phyloP scores from a whole-genome alignment of 2,329 filamentous ascomycete genomes.

The Microsporum canis region DNA sequence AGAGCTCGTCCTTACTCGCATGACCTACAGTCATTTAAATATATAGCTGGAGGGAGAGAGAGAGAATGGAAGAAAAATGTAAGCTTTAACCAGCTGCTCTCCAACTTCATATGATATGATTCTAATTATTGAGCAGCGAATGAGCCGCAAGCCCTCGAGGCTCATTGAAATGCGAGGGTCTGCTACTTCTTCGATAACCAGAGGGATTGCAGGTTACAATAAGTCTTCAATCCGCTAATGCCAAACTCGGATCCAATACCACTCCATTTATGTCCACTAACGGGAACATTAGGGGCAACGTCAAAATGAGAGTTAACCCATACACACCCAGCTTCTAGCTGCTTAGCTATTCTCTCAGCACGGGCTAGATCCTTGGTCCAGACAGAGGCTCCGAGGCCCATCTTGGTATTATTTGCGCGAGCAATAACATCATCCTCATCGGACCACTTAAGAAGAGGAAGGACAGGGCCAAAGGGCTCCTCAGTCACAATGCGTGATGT shows the following conservation, averaged over 20 bases:
- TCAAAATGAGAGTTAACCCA: conserved; percentile 45
- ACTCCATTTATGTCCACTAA: conserved; percentile 25
- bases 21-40: no score
- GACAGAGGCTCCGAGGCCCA: conserved; percentile 44
- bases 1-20: no score
- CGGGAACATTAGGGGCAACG: conserved; percentile 34
- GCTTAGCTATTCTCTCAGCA: conserved; percentile 38
- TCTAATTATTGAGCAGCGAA: no score
- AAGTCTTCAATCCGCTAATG: conserved; percentile 19
- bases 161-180: neutral
- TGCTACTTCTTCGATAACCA: conserved; percentile 1
- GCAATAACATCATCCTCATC: conserved; percentile 36
- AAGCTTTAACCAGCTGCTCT: no score
- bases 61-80: no score
- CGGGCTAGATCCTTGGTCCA: conserved; percentile 40
- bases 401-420: conserved; percentile 39
- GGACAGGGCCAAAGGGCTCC: conserved; percentile 51
- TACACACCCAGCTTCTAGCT: conserved; percentile 43
- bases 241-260: conserved; percentile 25
- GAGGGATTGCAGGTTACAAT: conserved; percentile 17
- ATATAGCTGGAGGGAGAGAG: no score
- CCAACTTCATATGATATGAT: no score
- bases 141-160: no score
- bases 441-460: conserved; percentile 49
- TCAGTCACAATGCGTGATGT: conserved; percentile 42